A percentile compares a stretch with the other conserved stretches of the same genome.
Conservation (phyloP, 352 stramenopile species). For the Blastocystis sp. region DNA sequence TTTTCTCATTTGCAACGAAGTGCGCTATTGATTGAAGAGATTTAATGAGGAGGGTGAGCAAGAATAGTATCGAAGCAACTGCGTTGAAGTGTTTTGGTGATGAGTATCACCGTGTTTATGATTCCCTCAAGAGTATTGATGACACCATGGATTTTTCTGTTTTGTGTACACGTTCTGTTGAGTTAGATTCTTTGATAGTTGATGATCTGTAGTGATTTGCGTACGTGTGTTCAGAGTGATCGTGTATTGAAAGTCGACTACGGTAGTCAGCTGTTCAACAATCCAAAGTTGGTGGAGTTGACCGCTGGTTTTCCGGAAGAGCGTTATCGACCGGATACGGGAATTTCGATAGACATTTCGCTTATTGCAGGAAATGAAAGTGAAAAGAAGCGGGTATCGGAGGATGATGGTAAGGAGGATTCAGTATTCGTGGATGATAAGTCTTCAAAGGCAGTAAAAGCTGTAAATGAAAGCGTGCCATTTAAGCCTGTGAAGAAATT, state of each 20-base stretch:
- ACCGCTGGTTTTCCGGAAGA: too few species aligned
- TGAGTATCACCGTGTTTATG: neutral
- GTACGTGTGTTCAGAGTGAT: too few species aligned
- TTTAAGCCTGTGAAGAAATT: neutral
- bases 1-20: neutral
- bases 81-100: neutral
- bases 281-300: too few species aligned
- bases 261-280: too few species aligned
- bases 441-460: neutral
- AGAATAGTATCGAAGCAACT: constrained; percentile 2
- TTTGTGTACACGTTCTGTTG: neutral
- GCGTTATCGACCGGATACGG: neutral
- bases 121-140: neutral
- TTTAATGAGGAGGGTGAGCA: too few species aligned
- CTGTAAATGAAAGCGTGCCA: neutral
- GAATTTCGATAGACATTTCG: neutral
- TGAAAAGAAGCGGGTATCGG: neutral
- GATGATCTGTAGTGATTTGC: neutral
- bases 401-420: neutral
- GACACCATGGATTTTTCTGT: neutral
- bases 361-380: neutral
- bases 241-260: too few species aligned
- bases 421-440: neutral
- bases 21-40: too few species aligned
- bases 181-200: neutral